These are phyloP conservation scores for Adansonia digitata DNA, from an alignment of 345 rosid genomes.

Conservation along the genomic window DNA sequence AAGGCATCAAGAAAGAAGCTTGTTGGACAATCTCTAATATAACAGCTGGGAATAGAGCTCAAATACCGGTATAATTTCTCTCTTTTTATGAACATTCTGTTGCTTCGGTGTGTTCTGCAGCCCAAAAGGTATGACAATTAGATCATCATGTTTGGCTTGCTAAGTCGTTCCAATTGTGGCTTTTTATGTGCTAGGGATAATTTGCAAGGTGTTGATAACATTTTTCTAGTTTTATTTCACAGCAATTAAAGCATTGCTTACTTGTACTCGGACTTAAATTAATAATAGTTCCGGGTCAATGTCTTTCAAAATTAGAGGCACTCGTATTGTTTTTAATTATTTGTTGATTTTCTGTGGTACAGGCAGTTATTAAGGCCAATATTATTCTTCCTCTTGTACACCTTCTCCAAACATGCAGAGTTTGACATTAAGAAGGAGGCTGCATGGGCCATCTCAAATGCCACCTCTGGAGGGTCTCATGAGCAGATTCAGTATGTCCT, in stretches of 20 bases:
- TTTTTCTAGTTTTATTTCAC: not conserved
- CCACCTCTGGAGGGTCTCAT: constrained; percentile 22
- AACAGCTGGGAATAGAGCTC: constrained; percentile 69
- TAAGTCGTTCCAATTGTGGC: not conserved
- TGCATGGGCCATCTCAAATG: not conserved
- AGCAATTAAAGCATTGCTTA: not conserved
- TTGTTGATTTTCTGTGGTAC: too few species aligned
- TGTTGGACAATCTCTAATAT: constrained; percentile 52
- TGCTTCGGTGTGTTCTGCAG: not conserved
- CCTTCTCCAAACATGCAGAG: not conserved
- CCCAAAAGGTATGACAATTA: not conserved
- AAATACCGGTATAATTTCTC: constrained; percentile 45
- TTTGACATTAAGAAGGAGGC: not conserved
- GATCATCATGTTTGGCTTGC: not conserved
- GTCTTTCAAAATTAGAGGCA: too few species aligned
- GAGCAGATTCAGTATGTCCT: constrained; percentile 70
- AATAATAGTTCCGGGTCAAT: too few species aligned
- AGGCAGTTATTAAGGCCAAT: not conserved
- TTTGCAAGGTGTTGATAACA: not conserved
- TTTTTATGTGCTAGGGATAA: not conserved
- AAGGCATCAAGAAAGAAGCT: not conserved
- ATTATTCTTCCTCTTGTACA: not conserved
- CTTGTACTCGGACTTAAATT: too few species aligned
- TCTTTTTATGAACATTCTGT: not conserved
- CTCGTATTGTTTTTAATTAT: too few species aligned